A percentile compares a stretch with the other conserved stretches of the same genome.
These are phyloP conservation scores for Fusarium humuli DNA, from an alignment of 2,329 filamentous ascomycete genomes.

Conservation along the genomic window DNA sequence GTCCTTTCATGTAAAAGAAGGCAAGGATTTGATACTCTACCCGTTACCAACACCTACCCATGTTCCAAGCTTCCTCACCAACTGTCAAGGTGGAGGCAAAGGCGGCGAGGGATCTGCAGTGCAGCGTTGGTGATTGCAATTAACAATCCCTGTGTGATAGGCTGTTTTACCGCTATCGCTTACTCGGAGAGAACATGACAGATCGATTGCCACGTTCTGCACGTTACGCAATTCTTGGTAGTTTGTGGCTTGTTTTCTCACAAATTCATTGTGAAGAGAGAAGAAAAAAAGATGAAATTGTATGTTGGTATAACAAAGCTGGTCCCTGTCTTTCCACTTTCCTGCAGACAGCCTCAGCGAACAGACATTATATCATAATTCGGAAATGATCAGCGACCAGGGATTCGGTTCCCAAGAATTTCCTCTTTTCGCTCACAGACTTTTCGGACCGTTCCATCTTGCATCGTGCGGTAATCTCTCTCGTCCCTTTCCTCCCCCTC, in stretches of 20 bases:
- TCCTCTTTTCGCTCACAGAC: background rate
- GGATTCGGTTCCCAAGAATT: background rate
- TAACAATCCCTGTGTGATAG: background rate
- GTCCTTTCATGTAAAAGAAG: background rate
- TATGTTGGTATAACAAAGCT: constrained; percentile 1
- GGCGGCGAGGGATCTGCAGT: background rate
- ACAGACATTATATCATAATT: background rate
- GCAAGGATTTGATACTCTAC: background rate
- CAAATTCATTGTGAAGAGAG: background rate
- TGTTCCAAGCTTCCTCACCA: background rate
- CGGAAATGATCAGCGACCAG: constrained; percentile 16
- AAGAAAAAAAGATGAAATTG: background rate
- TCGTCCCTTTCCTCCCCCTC: background rate
- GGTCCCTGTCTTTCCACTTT: constrained; percentile 16
- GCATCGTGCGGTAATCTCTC: constrained; percentile 6
- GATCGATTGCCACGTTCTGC: constrained; percentile 1
- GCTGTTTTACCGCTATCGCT: background rate
- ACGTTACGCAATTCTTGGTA: background rate
- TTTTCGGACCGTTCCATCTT: constrained; percentile 17
- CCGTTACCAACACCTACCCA: background rate
- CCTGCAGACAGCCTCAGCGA: background rate
- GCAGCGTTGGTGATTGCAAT: constrained; percentile 12
- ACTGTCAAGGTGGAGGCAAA: background rate
- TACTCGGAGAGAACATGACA: background rate
- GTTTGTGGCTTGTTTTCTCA: background rate